phyloP scores from a whole-genome alignment of 2,329 filamentous ascomycete genomes.

The Stagonosporopsis tanaceti region DNA sequence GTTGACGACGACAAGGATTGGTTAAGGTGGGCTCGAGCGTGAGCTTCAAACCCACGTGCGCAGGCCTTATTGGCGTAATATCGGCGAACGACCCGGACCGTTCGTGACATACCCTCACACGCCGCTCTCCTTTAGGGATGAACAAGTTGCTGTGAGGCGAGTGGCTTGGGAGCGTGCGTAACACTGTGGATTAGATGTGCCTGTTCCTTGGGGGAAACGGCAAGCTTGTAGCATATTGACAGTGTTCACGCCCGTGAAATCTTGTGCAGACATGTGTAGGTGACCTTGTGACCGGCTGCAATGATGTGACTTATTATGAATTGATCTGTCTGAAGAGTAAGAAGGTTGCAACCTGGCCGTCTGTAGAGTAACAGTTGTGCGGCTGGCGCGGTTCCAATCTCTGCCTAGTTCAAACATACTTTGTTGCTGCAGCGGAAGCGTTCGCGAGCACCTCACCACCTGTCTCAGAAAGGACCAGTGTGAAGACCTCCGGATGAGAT shows the following conservation, averaged over 20 bases:
- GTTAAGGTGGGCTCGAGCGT: background rate
- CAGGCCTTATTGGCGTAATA: constrained; percentile 4
- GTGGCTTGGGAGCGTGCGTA: constrained; percentile 15
- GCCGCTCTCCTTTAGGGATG: background rate
- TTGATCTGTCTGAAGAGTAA: background rate
- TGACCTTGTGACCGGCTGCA: too few relatives aligned
- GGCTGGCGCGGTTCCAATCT: background rate
- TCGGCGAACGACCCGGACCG: constrained; percentile 4
- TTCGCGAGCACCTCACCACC: background rate
- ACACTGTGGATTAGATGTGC: background rate
- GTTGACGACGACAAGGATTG: constrained; percentile 2
- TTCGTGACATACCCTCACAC: constrained; percentile 2
- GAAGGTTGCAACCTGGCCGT: background rate
- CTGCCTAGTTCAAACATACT: background rate
- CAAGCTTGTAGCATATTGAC: constrained; percentile 1
- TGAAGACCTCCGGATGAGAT: constrained; percentile 7
- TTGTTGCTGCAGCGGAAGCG: background rate
- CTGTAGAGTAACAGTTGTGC: background rate
- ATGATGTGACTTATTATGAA: background rate
- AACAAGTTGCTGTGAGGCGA: constrained; percentile 8
- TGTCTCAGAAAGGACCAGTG: background rate
- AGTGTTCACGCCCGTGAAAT: background rate
- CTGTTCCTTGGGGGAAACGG: background rate
- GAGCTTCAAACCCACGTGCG: constrained; percentile 16
- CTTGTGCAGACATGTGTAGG: background rate